A percentile compares a stretch with the other conserved stretches of the same genome.
phyloP scores from a whole-genome alignment of 2,329 filamentous ascomycete genomes.

The Ophiocordyceps australis region DNA sequence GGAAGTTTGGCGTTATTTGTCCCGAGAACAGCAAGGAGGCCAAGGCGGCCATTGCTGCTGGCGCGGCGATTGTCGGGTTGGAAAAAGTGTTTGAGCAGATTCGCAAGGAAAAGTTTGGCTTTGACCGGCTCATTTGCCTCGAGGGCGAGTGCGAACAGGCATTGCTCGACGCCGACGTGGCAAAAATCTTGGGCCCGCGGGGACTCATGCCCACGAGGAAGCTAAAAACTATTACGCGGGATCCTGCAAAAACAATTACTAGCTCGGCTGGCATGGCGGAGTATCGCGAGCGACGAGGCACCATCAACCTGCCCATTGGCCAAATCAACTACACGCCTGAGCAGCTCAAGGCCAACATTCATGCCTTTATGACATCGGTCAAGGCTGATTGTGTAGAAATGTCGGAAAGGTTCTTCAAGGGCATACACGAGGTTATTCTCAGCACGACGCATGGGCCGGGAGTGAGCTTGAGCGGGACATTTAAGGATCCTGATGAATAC shows the following conservation, averaged over 20 bases:
- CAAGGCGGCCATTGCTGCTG: slow-evolving; percentile 55
- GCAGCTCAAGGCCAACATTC: slow-evolving; percentile 71
- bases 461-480: slow-evolving; percentile 69
- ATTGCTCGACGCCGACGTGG: slow-evolving; percentile 65
- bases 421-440: slow-evolving; percentile 48
- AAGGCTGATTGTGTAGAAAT: slow-evolving; percentile 65
- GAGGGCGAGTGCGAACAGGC: slow-evolving; percentile 56
- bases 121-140: slow-evolving; percentile 82
- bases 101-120: slow-evolving; percentile 56
- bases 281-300: slow-evolving; percentile 73
- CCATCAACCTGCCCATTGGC: slow-evolving; percentile 77
- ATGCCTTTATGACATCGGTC: slow-evolving; percentile 53
- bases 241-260: slow-evolving; percentile 56
- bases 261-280: slow-evolving; percentile 72
- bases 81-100: slow-evolving; percentile 71
- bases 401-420: slow-evolving; percentile 29
- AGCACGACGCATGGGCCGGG: slow-evolving; percentile 79
- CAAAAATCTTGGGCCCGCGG: slow-evolving; percentile 67
- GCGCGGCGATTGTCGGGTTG: slow-evolving; percentile 71
- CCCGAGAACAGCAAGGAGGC: slow-evolving; percentile 62
- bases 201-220: slow-evolving; percentile 87
- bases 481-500: slow-evolving; percentile 41
- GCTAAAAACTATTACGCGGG: slow-evolving; percentile 72
- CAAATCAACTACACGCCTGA: slow-evolving; percentile 80
- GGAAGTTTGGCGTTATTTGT: slow-evolving; percentile 79